Conservation (phyloP, 306 rosid species). For the Lathyrus aphaca region DNA sequence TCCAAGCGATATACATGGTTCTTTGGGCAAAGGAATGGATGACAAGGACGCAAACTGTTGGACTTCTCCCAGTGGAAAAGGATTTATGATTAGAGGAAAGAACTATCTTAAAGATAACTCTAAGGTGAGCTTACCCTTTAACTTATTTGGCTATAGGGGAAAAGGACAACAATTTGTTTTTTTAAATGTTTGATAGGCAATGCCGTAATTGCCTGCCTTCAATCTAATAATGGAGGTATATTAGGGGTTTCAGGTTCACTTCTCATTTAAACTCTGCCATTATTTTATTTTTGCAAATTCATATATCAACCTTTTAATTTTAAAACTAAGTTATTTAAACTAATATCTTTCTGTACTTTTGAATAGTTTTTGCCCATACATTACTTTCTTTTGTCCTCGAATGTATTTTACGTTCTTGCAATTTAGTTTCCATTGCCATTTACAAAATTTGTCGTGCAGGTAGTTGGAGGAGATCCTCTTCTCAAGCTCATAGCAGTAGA, state of each 20-base stretch:
- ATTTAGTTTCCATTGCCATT: slow-evolving; percentile 1
- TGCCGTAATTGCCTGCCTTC: slow-evolving; percentile 23
- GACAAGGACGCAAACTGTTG: slow-evolving; percentile 80
- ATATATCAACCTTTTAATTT: slow-evolving; percentile 17
- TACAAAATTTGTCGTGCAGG: slow-evolving; percentile 48
- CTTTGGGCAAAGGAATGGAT: slow-evolving; percentile 68
- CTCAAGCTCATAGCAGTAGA: slow-evolving; percentile 84
- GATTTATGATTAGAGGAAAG: slow-evolving; percentile 96
- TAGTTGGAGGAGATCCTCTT: slow-evolving; percentile 92
- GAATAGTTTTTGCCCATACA: slow-evolving; percentile 20
- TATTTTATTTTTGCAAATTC: not conserved
- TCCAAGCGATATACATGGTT: slow-evolving; percentile 59
- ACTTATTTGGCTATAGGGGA: slow-evolving; percentile 21
- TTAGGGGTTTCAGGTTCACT: slow-evolving; percentile 12
- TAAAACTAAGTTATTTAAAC: not conserved
- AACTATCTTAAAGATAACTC: slow-evolving; percentile 81
- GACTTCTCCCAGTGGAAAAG: slow-evolving; percentile 72
- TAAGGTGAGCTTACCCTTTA: slow-evolving; percentile 59
- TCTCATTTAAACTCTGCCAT: slow-evolving; percentile 30
- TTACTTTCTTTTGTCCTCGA: slow-evolving; percentile 36
- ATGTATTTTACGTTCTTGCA: slow-evolving; percentile 4
- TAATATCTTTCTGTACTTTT: slow-evolving; percentile 29
- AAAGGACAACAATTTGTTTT: slow-evolving; percentile 8
- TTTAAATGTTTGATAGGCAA: not conserved
- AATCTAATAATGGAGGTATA: slow-evolving; percentile 6